These are phyloP conservation scores for Pichia sp. DNA, from an alignment of 1,139 yeast species.

Conservation along the genomic window DNA sequence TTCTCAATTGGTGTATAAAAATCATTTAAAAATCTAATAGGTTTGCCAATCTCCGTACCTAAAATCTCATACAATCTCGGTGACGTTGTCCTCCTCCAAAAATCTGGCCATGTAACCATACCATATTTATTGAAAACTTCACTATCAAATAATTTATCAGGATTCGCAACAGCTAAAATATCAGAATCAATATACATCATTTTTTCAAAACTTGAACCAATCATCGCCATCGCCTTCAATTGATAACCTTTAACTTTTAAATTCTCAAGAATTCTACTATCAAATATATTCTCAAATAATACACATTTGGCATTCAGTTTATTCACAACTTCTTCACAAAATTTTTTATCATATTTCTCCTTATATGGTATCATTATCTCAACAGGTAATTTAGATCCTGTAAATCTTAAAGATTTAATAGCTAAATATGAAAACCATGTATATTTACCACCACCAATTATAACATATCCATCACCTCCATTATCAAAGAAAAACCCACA, in stretches of 20 bases:
- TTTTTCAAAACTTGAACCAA: constrained; percentile 53
- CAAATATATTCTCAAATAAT: constrained; percentile 21
- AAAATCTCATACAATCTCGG: constrained; percentile 54
- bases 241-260: constrained; percentile 47
- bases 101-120: constrained; percentile 60
- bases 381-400: constrained; percentile 49
- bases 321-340: constrained; percentile 42
- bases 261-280: constrained; percentile 12
- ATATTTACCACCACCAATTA: constrained; percentile 54
- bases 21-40: constrained; percentile 27
- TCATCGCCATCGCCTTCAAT: constrained; percentile 53
- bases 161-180: constrained; percentile 50
- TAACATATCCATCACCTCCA: constrained; percentile 55
- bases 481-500: constrained; percentile 20
- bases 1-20: constrained; percentile 15
- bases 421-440: constrained; percentile 47
- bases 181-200: constrained; percentile 61
- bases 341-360: constrained; percentile 38
- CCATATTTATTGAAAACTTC: constrained; percentile 32
- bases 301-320: constrained; percentile 40
- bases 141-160: constrained; percentile 43
- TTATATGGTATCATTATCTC: constrained; percentile 51
- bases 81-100: constrained; percentile 57
- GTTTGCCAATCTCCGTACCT: constrained; percentile 32
- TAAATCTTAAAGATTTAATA: constrained; percentile 42